phyloP scores from a whole-genome alignment of 257 asterid species.

The Nemophila menziesii region DNA sequence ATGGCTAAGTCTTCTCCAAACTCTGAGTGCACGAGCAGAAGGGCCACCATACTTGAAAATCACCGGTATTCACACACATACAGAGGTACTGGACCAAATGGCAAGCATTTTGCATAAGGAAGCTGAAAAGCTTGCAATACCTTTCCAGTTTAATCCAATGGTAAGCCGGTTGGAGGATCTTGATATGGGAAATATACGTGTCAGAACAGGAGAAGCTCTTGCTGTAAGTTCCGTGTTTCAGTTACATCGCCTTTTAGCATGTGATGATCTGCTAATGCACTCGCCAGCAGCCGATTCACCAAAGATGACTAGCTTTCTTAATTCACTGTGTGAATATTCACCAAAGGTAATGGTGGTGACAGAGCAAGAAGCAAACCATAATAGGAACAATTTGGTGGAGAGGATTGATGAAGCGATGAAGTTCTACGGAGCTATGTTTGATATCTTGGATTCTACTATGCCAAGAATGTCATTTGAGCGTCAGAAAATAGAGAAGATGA shows the following conservation, averaged over 20 bases:
- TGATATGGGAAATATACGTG: conserved; percentile 35
- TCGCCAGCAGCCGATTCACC: conserved; percentile 23
- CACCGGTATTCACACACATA: conserved; percentile 46
- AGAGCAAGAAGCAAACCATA: conserved; percentile 67
- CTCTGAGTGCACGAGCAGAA: conserved; percentile 35
- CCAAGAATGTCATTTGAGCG: no score
- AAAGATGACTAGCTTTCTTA: conserved; percentile 33
- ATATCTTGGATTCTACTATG: no score
- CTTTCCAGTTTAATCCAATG: conserved; percentile 53
- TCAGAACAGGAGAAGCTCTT: no score
- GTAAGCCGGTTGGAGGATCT: conserved; percentile 45
- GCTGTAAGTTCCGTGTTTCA: conserved; percentile 43
- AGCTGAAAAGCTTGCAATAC: conserved; percentile 54
- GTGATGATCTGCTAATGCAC: conserved; percentile 30
- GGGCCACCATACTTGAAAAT: conserved; percentile 73
- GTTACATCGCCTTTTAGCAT: conserved; percentile 44
- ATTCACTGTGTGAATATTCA: conserved; percentile 31
- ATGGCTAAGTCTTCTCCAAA: conserved; percentile 51
- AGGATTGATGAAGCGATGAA: no score
- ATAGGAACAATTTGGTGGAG: no score
- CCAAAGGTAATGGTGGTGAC: conserved; percentile 63
- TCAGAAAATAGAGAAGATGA: neutral
- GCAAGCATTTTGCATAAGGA: conserved; percentile 37
- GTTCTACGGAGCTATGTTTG: no score
- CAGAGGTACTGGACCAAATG: conserved; percentile 46